These are phyloP conservation scores for Claviceps cyperi DNA, from an alignment of 2,329 filamentous ascomycete genomes.

Conservation along the genomic window DNA sequence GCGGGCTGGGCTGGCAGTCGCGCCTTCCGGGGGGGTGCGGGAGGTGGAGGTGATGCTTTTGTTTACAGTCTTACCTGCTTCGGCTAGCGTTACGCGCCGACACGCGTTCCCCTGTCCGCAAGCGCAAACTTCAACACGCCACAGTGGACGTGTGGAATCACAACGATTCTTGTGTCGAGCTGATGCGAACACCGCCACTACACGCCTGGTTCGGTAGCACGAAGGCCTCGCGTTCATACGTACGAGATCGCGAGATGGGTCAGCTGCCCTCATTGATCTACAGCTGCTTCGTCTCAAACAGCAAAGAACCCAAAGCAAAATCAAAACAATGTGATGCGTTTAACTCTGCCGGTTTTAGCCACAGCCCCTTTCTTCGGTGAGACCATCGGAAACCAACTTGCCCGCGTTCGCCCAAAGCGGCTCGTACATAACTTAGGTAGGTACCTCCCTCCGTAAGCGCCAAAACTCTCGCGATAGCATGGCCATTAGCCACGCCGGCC, in stretches of 20 bases:
- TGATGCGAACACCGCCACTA: background rate
- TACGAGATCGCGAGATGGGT: background rate
- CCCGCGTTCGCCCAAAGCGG: background rate
- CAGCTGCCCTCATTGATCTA: conserved; percentile 2
- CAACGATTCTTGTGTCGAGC: no score
- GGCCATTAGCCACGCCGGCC: background rate
- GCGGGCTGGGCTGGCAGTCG: conserved; percentile 6
- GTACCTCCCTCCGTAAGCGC: background rate
- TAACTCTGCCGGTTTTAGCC: background rate
- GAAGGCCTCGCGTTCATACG: background rate
- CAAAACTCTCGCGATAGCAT: background rate
- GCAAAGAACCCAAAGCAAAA: background rate
- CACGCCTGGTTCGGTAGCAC: background rate
- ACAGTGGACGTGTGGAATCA: background rate
- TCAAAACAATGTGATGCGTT: background rate
- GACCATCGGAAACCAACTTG: background rate
- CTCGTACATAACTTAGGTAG: background rate
- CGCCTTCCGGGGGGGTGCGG: conserved; percentile 7
- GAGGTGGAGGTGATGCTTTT: conserved; percentile 21
- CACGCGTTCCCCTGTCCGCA: conserved; percentile 18
- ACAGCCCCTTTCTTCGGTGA: conserved; percentile 1
- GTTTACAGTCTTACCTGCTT: conserved; percentile 20
- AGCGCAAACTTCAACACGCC: conserved; percentile 6
- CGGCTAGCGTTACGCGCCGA: conserved; percentile 17
- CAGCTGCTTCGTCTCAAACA: conserved; percentile 1